Evolutionary conservation across 768 basidiomycete species (phyloP).

Genomic region (Rhizopogon salebrosus): DNA sequence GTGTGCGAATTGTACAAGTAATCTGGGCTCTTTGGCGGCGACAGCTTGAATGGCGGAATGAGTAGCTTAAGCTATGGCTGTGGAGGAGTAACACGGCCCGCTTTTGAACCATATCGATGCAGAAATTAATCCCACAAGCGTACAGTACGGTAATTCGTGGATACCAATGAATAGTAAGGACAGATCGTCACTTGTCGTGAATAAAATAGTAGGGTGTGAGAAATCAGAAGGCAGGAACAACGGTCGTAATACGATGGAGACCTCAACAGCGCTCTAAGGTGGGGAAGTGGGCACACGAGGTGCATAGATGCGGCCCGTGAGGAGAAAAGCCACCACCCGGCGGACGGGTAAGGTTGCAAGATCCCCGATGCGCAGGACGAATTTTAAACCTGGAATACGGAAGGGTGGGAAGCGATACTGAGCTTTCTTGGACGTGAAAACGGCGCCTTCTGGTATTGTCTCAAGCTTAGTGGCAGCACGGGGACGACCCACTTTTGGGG

Average conservation of each 20-base stretch:
- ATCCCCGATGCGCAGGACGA: slow-evolving; percentile 25
- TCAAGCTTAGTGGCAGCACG: slow-evolving; percentile 27
- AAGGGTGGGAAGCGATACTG: slow-evolving; percentile 10
- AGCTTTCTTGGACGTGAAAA: slow-evolving; percentile 22
- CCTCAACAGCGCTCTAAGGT: background rate
- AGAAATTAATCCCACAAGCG: background rate
- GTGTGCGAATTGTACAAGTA: background rate
- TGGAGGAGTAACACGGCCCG: background rate
- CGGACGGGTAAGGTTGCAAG: slow-evolving; percentile 26
- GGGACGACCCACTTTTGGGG: slow-evolving; percentile 20
- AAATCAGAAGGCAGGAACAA: background rate
- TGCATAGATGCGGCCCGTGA: slow-evolving; percentile 19
- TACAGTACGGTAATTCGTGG: background rate
- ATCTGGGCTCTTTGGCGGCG: no score
- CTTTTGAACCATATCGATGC: background rate
- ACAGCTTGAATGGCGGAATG: background rate
- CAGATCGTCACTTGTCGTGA: background rate
- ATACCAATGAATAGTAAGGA: slow-evolving; percentile 5
- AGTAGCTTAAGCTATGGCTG: background rate
- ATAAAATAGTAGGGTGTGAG: background rate
- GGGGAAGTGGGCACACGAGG: slow-evolving; percentile 10
- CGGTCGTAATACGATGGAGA: slow-evolving; percentile 1
- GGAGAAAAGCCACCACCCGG: slow-evolving; percentile 15
- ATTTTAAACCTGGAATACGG: slow-evolving; percentile 21
- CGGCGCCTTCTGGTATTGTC: slow-evolving; percentile 32